Percentiles rank a stretch among this genome's conserved stretches.
phyloP scores from a whole-genome alignment of 2,329 filamentous ascomycete genomes.

The Epichloe uncinata region DNA sequence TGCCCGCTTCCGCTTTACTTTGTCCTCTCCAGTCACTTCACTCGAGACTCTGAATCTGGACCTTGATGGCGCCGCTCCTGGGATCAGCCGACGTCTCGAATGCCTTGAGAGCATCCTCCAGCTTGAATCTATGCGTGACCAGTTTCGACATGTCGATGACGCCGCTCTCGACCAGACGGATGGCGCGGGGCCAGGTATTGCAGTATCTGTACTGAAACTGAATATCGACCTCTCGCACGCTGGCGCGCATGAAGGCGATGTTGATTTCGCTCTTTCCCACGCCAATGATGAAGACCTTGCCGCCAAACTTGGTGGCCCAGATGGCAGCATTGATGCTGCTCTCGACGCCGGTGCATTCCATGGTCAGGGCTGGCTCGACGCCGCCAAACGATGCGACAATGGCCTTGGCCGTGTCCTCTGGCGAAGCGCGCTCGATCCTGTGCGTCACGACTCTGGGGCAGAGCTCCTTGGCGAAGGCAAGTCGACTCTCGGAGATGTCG shows the following conservation, averaged over 20 bases:
- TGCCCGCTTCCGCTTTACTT: neutral
- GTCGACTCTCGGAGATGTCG: slow-evolving; percentile 77
- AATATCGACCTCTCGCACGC: slow-evolving; percentile 82
- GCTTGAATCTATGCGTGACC: slow-evolving; percentile 73
- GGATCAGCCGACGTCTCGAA: slow-evolving; percentile 82
- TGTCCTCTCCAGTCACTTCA: slow-evolving; percentile 14
- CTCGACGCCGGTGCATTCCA: slow-evolving; percentile 94
- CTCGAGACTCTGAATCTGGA: slow-evolving; percentile 70
- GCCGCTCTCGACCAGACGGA: slow-evolving; percentile 72
- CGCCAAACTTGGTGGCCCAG: slow-evolving; percentile 85
- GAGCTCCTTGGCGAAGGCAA: slow-evolving; percentile 74
- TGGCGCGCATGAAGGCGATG: slow-evolving; percentile 89
- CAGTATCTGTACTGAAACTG: slow-evolving; percentile 95
- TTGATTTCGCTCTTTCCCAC: slow-evolving; percentile 93
- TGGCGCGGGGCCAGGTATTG: slow-evolving; percentile 93
- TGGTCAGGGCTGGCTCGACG: slow-evolving; percentile 64
- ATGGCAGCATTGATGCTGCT: slow-evolving; percentile 76
- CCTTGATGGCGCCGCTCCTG: slow-evolving; percentile 93
- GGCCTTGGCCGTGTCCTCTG: slow-evolving; percentile 62
- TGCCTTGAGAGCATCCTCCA: slow-evolving; percentile 80
- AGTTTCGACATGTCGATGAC: slow-evolving; percentile 69
- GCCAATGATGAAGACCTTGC: slow-evolving; percentile 93
- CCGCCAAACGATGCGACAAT: slow-evolving; percentile 57
- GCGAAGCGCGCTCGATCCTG: slow-evolving; percentile 53
- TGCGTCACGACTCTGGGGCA: slow-evolving; percentile 70